Evolutionary conservation across 2,329 filamentous ascomycete species (phyloP).

Genomic region (Pseudocercospora fijiensis): DNA sequence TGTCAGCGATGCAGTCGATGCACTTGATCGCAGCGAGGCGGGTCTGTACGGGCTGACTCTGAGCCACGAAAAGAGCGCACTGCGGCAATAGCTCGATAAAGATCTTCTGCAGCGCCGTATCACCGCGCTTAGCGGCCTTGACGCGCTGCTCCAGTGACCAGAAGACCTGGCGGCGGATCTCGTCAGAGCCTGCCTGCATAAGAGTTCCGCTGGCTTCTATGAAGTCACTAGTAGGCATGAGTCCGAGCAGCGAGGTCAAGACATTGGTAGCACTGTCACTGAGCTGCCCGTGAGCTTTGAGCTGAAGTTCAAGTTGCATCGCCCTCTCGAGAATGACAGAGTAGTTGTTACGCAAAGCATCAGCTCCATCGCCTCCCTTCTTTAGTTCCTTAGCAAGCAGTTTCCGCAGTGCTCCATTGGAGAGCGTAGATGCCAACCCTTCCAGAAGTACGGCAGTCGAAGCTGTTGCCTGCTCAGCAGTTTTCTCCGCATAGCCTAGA

Average conservation of each 20-base stretch:
- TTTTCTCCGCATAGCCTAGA: slow-evolving; percentile 60
- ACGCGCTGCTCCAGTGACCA: slow-evolving; percentile 79
- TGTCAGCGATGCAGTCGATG: slow-evolving; percentile 88
- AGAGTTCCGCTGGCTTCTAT: slow-evolving; percentile 83
- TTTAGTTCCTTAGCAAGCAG: slow-evolving; percentile 32
- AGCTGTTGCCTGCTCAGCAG: slow-evolving; percentile 35
- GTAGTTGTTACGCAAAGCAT: slow-evolving; percentile 31
- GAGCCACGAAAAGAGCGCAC: slow-evolving; percentile 67
- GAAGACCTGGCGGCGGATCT: slow-evolving; percentile 73
- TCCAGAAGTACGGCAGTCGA: slow-evolving; percentile 41
- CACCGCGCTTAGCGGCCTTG: slow-evolving; percentile 67
- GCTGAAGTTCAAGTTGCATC: slow-evolving; percentile 60
- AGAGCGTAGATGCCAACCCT: slow-evolving; percentile 41
- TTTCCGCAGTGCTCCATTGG: slow-evolving; percentile 27
- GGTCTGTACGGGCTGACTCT: slow-evolving; percentile 69
- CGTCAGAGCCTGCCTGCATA: slow-evolving; percentile 71
- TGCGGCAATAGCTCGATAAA: slow-evolving; percentile 38
- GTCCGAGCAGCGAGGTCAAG: slow-evolving; percentile 75
- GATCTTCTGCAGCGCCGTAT: slow-evolving; percentile 74
- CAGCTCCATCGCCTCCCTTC: slow-evolving; percentile 23
- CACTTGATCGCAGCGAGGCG: slow-evolving; percentile 85
- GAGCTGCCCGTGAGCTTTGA: slow-evolving; percentile 48
- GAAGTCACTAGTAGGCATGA: slow-evolving; percentile 84
- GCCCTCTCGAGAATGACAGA: slow-evolving; percentile 42
- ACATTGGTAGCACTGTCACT: slow-evolving; percentile 60